These are phyloP conservation scores for Cenchrus americanus DNA, from an alignment of 176 grass and related monocot genomes.

Conservation along the genomic window DNA sequence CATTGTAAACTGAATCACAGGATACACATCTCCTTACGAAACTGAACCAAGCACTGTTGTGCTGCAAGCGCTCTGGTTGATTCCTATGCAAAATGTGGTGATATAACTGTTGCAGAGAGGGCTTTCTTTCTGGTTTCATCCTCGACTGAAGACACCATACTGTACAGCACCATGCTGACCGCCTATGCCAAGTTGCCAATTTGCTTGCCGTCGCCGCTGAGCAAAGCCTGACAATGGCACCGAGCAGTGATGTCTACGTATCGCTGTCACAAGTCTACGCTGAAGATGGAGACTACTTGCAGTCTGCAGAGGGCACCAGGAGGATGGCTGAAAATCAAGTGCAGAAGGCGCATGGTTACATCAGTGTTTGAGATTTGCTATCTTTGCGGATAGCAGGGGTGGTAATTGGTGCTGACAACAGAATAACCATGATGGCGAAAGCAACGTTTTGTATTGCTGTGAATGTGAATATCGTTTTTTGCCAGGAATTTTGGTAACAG, in stretches of 20 bases:
- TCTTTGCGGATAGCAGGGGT: neutral
- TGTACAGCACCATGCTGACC: slow-evolving; percentile 70
- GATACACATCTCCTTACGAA: neutral
- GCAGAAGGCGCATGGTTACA: slow-evolving; percentile 55
- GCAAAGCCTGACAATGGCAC: slow-evolving; percentile 42
- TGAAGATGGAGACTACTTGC: slow-evolving; percentile 33
- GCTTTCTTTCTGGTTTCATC: too few species aligned
- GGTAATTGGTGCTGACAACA: slow-evolving; percentile 4
- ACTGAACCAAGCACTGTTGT: slow-evolving; percentile 39
- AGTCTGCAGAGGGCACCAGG: slow-evolving; percentile 16
- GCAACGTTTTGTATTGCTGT: too few species aligned
- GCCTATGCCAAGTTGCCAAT: too few species aligned
- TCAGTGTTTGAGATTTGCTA: slow-evolving; percentile 42
- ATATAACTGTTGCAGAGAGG: slow-evolving; percentile 26
- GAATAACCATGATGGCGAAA: neutral
- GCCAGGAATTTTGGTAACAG: neutral
- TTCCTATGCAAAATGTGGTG: slow-evolving; percentile 67
- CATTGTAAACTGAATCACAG: neutral
- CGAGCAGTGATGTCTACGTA: slow-evolving; percentile 52
- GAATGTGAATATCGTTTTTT: neutral
- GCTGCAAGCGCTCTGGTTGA: slow-evolving; percentile 59
- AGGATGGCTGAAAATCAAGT: slow-evolving; percentile 54
- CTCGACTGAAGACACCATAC: too few species aligned
- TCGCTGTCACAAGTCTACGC: slow-evolving; percentile 54
- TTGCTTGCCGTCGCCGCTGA: slow-evolving; percentile 38